Conservation (phyloP, 129 eudicot species). For the Smallanthus sonchifolius region DNA sequence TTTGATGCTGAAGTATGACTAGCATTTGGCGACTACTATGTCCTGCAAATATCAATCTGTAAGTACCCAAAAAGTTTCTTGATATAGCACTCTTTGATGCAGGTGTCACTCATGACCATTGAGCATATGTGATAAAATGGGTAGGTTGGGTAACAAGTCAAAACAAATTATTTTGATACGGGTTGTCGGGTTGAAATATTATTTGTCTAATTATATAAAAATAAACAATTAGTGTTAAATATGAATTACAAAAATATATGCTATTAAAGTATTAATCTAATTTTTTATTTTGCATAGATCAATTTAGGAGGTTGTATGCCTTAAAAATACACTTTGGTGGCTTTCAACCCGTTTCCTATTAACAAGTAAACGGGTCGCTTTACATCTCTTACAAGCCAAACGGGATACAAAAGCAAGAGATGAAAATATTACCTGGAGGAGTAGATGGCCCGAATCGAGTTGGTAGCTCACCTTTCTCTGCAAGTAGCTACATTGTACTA, state of each 20-base stretch:
- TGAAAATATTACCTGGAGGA: constrained; percentile 56
- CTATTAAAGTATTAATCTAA: neutral
- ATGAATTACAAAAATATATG: neutral
- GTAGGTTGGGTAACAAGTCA: no score
- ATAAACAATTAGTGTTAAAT: neutral
- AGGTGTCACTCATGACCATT: neutral
- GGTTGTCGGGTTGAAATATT: no score
- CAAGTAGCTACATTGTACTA: constrained; percentile 75
- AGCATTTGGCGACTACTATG: constrained; percentile 85
- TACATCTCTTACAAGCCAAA: neutral
- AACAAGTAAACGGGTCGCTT: neutral
- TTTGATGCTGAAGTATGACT: constrained; percentile 97
- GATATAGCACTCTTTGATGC: constrained; percentile 4
- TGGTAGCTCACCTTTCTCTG: constrained; percentile 97
- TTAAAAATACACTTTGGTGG: no score
- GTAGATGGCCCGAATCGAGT: constrained; percentile 97
- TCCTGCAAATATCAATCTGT: no score
- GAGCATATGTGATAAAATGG: no score
- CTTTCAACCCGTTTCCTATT: neutral
- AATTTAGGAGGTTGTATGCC: no score
- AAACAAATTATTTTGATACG: no score
- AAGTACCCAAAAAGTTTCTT: constrained; percentile 25
- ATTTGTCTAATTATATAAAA: no score
- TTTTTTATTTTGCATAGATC: neutral
- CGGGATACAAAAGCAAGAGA: neutral